A percentile compares a stretch with the other conserved stretches of the same genome.
phyloP scores from a whole-genome alignment of 148 eudicot species.

The Fagopyrum tataricum region DNA sequence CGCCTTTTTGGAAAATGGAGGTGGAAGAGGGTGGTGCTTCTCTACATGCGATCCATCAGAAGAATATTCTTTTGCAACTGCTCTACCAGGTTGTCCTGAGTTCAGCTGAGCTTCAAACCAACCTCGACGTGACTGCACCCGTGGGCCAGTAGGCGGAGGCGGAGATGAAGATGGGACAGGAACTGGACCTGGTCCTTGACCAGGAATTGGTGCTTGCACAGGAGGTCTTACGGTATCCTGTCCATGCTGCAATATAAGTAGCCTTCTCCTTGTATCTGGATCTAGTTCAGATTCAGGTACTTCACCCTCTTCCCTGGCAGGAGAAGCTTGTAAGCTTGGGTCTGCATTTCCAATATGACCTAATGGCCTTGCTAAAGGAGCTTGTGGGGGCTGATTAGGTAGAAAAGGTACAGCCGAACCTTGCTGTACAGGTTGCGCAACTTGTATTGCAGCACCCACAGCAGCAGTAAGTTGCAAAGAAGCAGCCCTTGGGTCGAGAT shows the following conservation, averaged over 20 bases:
- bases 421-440: conserved; percentile 34
- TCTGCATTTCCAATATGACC: conserved; percentile 51
- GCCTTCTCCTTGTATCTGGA: conserved; percentile 94
- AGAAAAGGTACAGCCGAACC: conserved; percentile 41
- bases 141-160: conserved; percentile 39
- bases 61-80: conserved; percentile 43
- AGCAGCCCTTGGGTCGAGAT: conserved; percentile 51
- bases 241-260: conserved; percentile 95
- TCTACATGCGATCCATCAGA: conserved; percentile 51
- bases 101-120: conserved; percentile 89
- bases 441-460: conserved; percentile 40
- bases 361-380: conserved; percentile 42
- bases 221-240: conserved; percentile 57
- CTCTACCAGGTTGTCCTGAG: conserved; percentile 38
- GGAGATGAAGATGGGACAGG: conserved; percentile 35
- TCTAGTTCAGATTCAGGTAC: conserved; percentile 97
- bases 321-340: conserved; percentile 65
- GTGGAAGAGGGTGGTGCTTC: conserved; percentile 51
- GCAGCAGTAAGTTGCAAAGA: conserved; percentile 33
- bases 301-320: conserved; percentile 98
- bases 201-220: conserved; percentile 39
- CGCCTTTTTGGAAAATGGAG: conserved; percentile 51
- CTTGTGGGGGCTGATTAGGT: conserved; percentile 39
- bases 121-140: conserved; percentile 53
- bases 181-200: conserved; percentile 17